Base-by-base conservation (phyloP, 2,329 filamentous ascomycete species). In the Phyllosticta citrichinensis region DNA sequence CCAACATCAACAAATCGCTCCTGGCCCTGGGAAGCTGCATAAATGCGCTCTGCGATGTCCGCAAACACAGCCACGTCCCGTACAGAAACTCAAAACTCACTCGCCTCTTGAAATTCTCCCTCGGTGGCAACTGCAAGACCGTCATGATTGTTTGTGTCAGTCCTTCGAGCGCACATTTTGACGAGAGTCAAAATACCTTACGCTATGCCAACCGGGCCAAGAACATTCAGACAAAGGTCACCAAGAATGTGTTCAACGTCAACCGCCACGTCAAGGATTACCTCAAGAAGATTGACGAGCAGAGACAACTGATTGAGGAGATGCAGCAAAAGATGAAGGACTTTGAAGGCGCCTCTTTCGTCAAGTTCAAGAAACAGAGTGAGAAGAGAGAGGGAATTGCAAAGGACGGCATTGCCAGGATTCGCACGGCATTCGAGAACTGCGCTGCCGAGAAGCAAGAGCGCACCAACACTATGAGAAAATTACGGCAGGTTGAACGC, bases 81-180 rank as follows among this genome's bases (percentile, higher is more conserved):
- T 99, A 99, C 77, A 86, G 94, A 68, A 97, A 99, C 77, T 97
- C 93, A 65, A 99, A 97, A 70, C 86, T 99, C 60, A 99, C 94
- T 0, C 87, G 94, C 58, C 80, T 99, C 4, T 83, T 99, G 59
- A 99, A 99, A 70, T 99, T 99, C 76, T 96, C 93, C 0, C 83
- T 99, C 0, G 94, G 94, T 30, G 94, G 94, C 2, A 99, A 99
- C 74, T 99, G 94, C 81, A 95, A 92, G 76, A 99, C 94, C 0
- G 94, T 99, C 72, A 99, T 99, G 94, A 97, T 99, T 73, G 94
- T 99, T 25, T 99, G 94, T 69, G 90, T 99, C 59, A 97, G 92
- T 67, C 94, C 94, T 1, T 97, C 91, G 0, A 97, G 94, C 69
- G 88, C 89, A 5, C 94, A 99, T 75, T 99, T 94, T 68, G 94